Evolutionary conservation across 108 stramenopile genomes (phyloP).

Genomic region (Parietichytrium sp.): DNA sequence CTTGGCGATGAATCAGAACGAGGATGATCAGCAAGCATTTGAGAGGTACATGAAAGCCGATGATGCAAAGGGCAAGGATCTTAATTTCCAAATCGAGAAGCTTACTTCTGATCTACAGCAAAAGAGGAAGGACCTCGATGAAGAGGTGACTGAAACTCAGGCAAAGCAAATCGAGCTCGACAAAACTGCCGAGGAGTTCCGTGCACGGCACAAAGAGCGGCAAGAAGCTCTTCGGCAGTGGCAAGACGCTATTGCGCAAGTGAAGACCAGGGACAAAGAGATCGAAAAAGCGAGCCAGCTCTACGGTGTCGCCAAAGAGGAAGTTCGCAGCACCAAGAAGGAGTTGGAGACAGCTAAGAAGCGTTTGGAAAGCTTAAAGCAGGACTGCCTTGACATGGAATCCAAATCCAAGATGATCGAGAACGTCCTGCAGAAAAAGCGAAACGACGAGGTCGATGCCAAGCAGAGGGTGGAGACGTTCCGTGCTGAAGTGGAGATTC

Average conservation of each 20-base stretch:
- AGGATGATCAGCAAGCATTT: slow-evolving; percentile 73
- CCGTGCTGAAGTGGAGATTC: slow-evolving; percentile 67
- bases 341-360: slow-evolving; percentile 48
- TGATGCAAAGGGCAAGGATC: slow-evolving; percentile 71
- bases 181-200: slow-evolving; percentile 68
- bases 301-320: slow-evolving; percentile 47
- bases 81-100: slow-evolving; percentile 65
- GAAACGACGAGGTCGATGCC: slow-evolving; percentile 58
- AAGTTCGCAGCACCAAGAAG: slow-evolving; percentile 39
- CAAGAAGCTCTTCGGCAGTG: slow-evolving; percentile 72
- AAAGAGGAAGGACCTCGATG: slow-evolving; percentile 59
- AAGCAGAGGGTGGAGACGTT: slow-evolving; percentile 56
- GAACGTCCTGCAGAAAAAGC: slow-evolving; percentile 61
- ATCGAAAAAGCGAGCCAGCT: slow-evolving; percentile 61
- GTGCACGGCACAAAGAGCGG: slow-evolving; percentile 71
- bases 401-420: slow-evolving; percentile 56
- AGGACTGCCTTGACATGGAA: slow-evolving; percentile 64
- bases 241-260: slow-evolving; percentile 73
- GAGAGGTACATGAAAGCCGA: slow-evolving; percentile 75
- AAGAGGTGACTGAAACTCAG: slow-evolving; percentile 65
- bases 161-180: slow-evolving; percentile 73
- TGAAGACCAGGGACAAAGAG: slow-evolving; percentile 70
- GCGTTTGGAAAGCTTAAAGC: slow-evolving; percentile 52
- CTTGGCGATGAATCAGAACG: slow-evolving; percentile 77
- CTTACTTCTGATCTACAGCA: slow-evolving; percentile 57